A percentile compares a stretch with the other conserved stretches of the same genome.
These are phyloP conservation scores for Tieghemostelium lacteum DNA, from an alignment of 78 protist species.

Conservation along the genomic window DNA sequence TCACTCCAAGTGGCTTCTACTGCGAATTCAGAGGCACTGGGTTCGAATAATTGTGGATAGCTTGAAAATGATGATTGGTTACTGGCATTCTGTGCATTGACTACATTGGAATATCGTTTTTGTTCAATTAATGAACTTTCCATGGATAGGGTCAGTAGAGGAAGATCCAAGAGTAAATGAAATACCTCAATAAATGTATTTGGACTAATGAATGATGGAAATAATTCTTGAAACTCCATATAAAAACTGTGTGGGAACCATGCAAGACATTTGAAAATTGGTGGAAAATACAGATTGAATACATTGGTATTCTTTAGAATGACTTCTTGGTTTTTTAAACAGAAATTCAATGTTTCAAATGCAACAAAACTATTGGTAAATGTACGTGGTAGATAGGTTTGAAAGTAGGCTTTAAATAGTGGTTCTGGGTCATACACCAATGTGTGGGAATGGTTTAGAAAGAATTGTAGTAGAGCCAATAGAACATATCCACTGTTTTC, in stretches of 20 bases:
- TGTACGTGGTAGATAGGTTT: constrained; percentile 60
- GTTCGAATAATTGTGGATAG: not conserved
- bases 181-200: constrained; percentile 63
- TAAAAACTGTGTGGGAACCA: constrained; percentile 63
- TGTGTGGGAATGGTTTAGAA: constrained; percentile 71
- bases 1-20: constrained; percentile 71
- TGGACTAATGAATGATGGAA: constrained; percentile 66
- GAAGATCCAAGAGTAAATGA: constrained; percentile 72
- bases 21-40: not conserved
- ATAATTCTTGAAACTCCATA: constrained; percentile 49
- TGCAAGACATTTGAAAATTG: constrained; percentile 74
- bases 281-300: constrained; percentile 64
- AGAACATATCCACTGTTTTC: constrained; percentile 57
- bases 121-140: constrained; percentile 62
- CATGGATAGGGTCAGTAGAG: constrained; percentile 66
- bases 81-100: not conserved
- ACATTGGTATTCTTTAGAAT: constrained; percentile 44
- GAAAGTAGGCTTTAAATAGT: constrained; percentile 68
- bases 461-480: constrained; percentile 65
- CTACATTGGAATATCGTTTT: constrained; percentile 17
- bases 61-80: not conserved
- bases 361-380: constrained; percentile 66
- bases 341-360: constrained; percentile 63
- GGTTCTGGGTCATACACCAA: constrained; percentile 79
- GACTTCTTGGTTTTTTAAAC: constrained; percentile 32